Percentiles rank a stretch among this genome's conserved stretches.
phyloP scores from a whole-genome alignment of 768 basidiomycete species.

The Punctularia strigosozonata region DNA sequence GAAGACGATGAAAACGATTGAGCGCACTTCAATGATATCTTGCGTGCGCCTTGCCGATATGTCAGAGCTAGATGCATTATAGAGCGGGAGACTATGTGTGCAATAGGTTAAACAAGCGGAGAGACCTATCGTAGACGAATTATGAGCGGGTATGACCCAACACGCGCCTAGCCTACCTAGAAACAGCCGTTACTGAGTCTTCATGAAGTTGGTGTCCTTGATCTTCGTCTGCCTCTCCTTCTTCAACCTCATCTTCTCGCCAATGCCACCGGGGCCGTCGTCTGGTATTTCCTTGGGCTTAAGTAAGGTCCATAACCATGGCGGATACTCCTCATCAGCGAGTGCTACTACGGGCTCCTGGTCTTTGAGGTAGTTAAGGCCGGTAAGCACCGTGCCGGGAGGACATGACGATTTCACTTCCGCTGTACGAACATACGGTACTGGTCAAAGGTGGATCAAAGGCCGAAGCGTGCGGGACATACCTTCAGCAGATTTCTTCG shows the following conservation, averaged over 20 bases:
- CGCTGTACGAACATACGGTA: no score
- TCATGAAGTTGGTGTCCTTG: constrained; percentile 80
- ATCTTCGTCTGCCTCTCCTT: constrained; percentile 55
- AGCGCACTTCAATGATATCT: no score
- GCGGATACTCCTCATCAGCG: constrained; percentile 76
- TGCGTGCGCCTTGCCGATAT: no score
- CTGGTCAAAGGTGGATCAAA: no score
- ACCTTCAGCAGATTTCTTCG: no score
- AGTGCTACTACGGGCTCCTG: constrained; percentile 66
- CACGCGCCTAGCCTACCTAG: no score
- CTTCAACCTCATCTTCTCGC: constrained; percentile 38
- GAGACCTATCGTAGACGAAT: no score
- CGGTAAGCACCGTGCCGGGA: constrained; percentile 65
- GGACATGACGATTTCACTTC: constrained; percentile 51
- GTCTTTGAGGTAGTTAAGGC: constrained; percentile 73
- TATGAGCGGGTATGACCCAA: no score
- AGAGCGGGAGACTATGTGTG: no score
- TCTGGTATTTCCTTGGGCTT: constrained; percentile 48
- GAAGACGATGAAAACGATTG: not conserved
- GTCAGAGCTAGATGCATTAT: no score
- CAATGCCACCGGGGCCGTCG: constrained; percentile 65
- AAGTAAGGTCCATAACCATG: constrained; percentile 80
- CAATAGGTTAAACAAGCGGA: no score
- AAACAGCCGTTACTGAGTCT: constrained; percentile 72
- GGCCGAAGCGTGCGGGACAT: no score